Percentiles rank a stretch among this genome's conserved stretches.
These are phyloP conservation scores for Phytophthora palmivora DNA, from an alignment of 352 stramenopile species.

Conservation along the genomic window DNA sequence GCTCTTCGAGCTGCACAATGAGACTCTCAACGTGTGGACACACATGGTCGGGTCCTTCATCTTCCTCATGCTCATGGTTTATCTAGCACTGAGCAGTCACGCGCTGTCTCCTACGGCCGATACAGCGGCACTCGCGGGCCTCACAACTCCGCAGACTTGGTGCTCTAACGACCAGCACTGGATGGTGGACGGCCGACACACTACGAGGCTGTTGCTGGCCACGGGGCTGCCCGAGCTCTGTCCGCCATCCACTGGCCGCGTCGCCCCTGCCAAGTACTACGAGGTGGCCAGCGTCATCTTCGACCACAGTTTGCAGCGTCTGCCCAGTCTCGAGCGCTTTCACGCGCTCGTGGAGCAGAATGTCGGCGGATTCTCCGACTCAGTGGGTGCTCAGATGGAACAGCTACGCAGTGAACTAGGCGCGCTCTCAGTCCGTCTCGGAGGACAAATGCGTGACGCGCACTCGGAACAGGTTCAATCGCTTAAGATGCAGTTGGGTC, in stretches of 20 bases:
- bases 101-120: constrained; percentile 39
- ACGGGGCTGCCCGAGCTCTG: constrained; percentile 53
- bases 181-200: constrained; percentile 58
- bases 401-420: constrained; percentile 69
- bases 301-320: constrained; percentile 85
- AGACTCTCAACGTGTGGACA: constrained; percentile 91
- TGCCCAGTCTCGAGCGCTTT: constrained; percentile 84
- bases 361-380: constrained; percentile 72
- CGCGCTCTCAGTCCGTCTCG: constrained; percentile 58
- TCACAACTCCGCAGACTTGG: constrained; percentile 38
- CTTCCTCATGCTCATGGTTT: constrained; percentile 82
- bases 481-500: constrained; percentile 62
- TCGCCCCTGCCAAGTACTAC: constrained; percentile 60
- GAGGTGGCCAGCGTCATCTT: constrained; percentile 84
- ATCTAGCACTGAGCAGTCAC: constrained; percentile 67
- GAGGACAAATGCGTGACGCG: constrained; percentile 46
- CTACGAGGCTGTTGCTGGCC: constrained; percentile 53
- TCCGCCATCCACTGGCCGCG: constrained; percentile 30
- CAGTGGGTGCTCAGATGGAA: constrained; percentile 71
- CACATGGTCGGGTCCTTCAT: constrained; percentile 89
- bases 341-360: constrained; percentile 79
- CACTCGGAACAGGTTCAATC: constrained; percentile 62
- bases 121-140: constrained; percentile 8
- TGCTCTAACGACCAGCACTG: constrained; percentile 42
- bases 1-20: constrained; percentile 90